Conservation (phyloP, 1,284 basidiomycete genomes). For the Cryptococcus jaspeensis region DNA sequence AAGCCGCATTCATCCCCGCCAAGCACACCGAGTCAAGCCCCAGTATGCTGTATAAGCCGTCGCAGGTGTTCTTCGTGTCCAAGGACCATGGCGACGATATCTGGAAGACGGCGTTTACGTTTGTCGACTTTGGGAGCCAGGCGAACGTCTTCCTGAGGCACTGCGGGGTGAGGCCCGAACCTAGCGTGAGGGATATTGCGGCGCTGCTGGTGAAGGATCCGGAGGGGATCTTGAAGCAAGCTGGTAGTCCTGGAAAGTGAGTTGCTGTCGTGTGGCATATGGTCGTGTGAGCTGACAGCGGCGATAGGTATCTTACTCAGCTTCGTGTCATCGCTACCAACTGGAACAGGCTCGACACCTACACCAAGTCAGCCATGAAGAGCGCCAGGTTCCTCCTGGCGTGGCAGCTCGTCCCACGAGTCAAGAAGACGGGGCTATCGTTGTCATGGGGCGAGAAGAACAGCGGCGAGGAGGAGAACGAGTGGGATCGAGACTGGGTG, state of each 20-base stretch:
- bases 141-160: slow-evolving; percentile 83
- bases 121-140: slow-evolving; percentile 80
- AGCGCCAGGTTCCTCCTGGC: slow-evolving; percentile 70
- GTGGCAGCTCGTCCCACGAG: slow-evolving; percentile 57
- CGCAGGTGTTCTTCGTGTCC: slow-evolving; percentile 47
- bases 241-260: slow-evolving; percentile 46
- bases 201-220: slow-evolving; percentile 41
- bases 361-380: slow-evolving; percentile 66
- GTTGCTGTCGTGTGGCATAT: slow-evolving; percentile 9
- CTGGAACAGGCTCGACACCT: slow-evolving; percentile 59
- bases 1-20: slow-evolving; percentile 52
- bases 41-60: slow-evolving; percentile 33
- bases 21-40: slow-evolving; percentile 16
- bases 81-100: slow-evolving; percentile 29
- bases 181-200: slow-evolving; percentile 65
- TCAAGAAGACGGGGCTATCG: slow-evolving; percentile 32
- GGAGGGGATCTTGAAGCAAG: slow-evolving; percentile 40
- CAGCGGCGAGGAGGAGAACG: slow-evolving; percentile 41
- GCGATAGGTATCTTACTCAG: slow-evolving; percentile 71
- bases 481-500: slow-evolving; percentile 40
- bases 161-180: slow-evolving; percentile 85
- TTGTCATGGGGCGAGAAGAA: neutral
- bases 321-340: slow-evolving; percentile 82
- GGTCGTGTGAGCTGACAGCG: slow-evolving; percentile 3
- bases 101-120: slow-evolving; percentile 62